Evolutionary conservation across 1,139 yeast species (phyloP), one percentile per base, ranked within the genome.

Genomic region (Zhuliangozyma parablackwelliae): DNA sequence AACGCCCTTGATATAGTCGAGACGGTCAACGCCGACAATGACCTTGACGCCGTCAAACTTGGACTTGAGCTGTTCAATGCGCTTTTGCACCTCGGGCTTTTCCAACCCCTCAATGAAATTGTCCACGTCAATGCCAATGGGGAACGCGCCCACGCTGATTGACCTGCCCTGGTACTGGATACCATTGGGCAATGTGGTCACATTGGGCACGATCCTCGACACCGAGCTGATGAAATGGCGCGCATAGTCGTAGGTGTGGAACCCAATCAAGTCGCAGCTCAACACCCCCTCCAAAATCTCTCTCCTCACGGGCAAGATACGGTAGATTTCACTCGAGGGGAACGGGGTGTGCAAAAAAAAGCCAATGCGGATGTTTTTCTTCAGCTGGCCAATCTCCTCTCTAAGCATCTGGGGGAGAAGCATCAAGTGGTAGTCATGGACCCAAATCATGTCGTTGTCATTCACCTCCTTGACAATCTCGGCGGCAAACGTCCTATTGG

Each of bases 171-270:
- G 69, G 56, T 75, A 88, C 47, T 84, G 82, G 25, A 92, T 88
- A 11, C 97, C 96, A 49, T 90, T 92, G 6, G 98, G 98, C 42
- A 87, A 69, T 0, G 97, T 89, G 33, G 81, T 82, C 11, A 89
- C 82, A 43, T 85, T 76, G 11, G 67, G 54, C 37, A 94, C 74
- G 26, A 92, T 85, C 43, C 96, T 72, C 41, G 90, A 81, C n/a
- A 92, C 96, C 1, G 96, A 82, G 16, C 95, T 83, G 40, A 94
- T 64, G 62, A 94, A 94, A 65, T 94, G 99, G 51, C 99, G 77
- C n/a, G 96, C 98, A 54, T 94, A 94, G 61, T 94, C 99, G 61
- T 94, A 94, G n/a, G 98, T 94, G 61, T 94, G 99, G 73, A 94
- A 94, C 0, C 99, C 99, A 53, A 94, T 81, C 51, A 94, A 73